Base-by-base conservation (phyloP, 2,329 filamentous ascomycete species). In the Penicillium sp. region DNA sequence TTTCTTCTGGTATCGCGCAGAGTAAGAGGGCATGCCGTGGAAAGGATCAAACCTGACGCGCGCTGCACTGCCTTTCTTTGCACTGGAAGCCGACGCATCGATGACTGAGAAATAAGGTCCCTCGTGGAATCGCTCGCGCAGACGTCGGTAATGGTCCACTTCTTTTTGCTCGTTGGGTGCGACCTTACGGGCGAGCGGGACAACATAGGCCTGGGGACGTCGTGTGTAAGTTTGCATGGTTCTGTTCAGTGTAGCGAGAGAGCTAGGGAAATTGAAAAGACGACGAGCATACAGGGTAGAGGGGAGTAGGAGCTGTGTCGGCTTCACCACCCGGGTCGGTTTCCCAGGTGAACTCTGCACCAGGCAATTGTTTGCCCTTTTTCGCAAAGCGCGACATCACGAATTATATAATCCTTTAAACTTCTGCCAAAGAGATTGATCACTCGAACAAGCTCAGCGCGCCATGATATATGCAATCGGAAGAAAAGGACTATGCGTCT, bases 81-180 rank as follows among this genome's bases (percentile, higher is more conserved):
- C 60, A 39, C 65, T 42, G 30, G 61, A 51, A 13, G 61, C 54
- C 29, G 61, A 44, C 30, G 62, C 41, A 42, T 64, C 71, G 4
- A 78, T 64, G 12, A 75, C 67, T 0, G 74, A 72, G 60, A 77
- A 81, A 45, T 77, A 73, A 0, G 77, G 75, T 0, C 77, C 77
- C 31, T 79, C 72, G 50, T 77, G 76, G 40, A 76, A 71, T 30
- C 67, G 67, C 31, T 74, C 71, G 46, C 75, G 74, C 3, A 80
- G 60, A 1, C 59, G 59, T 6, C 74, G 69, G 51, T 74, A 75
- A 41, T 69, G 57, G 35, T 72, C 64, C 33, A 78, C 65, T 43
- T 71, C 65, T 3, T 54, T 54, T 38, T 64, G 62, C 60, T 80
- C 77, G 26, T 52, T 52, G 4, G 43, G 42, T n/a, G 39, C 56